Base-by-base conservation (phyloP, 345 rosid species). In the Eutrema yunnanense region DNA sequence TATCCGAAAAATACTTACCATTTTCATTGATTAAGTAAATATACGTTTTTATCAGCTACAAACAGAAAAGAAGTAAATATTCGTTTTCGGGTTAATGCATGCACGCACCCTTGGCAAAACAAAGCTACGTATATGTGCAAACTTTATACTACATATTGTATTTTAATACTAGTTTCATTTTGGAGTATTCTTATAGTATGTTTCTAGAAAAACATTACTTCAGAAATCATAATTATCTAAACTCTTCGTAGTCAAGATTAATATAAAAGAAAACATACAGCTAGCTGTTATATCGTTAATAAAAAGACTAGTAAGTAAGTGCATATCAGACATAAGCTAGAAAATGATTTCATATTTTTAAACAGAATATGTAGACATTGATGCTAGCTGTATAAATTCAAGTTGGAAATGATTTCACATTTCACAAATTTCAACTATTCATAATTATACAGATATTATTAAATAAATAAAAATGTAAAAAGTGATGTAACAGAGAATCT, bases 401-500 rank as follows among this genome's bases (percentile, higher is more conserved):
- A n/a, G 52, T 42, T 41, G 14, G 53, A 29, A 68, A 55, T 9
- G 63, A 19, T 68, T 22, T 54, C 72, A 52, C 36, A 55, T 2
- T 9, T 38, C 11, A 9, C 42, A 9, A 44, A 53, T 67, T 54
- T 41, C 62, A 54, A 67, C 62, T 6, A 53, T 62, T 29, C 32
- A 29, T 29, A 29, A 29, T 29, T 67, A 30, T 4, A n/a, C 32
- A 22, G 57, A 34, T 50, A 32, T 12, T 65, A 37, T 36, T 6
- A 7, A 11, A 38, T 40, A 8, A 5, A 40, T n/a, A 10, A 41
- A 9, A 41, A 27, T 43, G 48, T 44, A 34, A 38, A 65, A 55
- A 41, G 59, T 73, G 77, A 56, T 6, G 58, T 53, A 44, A 37
- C 6, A 57, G 34, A 57, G 37, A 49, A 57, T 73, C 9, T 9